Conservation (phyloP, 2,329 filamentous ascomycete species). For the Coniochaeta pulveracea region DNA sequence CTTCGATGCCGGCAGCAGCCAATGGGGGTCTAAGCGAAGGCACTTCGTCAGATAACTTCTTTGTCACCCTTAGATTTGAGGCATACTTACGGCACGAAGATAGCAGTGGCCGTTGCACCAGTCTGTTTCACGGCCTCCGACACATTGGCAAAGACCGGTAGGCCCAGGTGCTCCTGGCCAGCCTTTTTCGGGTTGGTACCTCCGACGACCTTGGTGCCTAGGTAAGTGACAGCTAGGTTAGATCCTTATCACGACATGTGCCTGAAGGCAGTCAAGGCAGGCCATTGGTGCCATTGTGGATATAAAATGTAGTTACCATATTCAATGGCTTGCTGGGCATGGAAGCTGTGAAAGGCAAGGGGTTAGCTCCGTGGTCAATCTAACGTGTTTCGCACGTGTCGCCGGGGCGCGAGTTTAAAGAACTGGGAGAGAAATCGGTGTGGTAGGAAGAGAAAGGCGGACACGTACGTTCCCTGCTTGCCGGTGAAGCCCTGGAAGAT, state of each 20-base stretch:
- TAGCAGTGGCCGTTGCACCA: conserved; percentile 80
- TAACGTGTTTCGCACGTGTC: neutral
- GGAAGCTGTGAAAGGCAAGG: conserved; percentile 55
- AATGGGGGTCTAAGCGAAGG: conserved; percentile 62
- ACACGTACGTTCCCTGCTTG: conserved; percentile 81
- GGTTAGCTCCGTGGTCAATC: conserved; percentile 17
- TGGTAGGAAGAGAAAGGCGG: neutral
- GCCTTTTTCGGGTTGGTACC: conserved; percentile 99
- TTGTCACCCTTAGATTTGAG: conserved; percentile 43
- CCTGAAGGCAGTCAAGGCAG: conserved; percentile 18
- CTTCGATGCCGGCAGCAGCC: conserved; percentile 90
- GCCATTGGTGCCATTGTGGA: neutral
- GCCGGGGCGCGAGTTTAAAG: conserved; percentile 6
- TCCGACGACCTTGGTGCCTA: conserved; percentile 93
- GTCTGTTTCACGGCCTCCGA: conserved; percentile 81
- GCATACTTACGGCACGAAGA: conserved; percentile 82
- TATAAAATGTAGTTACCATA: conserved; percentile 57
- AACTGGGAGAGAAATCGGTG: neutral
- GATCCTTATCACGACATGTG: conserved; percentile 8
- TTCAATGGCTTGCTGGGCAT: conserved; percentile 94
- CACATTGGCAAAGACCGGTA: conserved; percentile 88
- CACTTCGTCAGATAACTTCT: neutral
- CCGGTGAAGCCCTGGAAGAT: conserved; percentile 96
- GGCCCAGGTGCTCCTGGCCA: conserved; percentile 76
- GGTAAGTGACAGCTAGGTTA: too few relatives aligned